These are phyloP conservation scores for Fonsecaea multimorphosa DNA, from an alignment of 2,329 filamentous ascomycete genomes.

Conservation along the genomic window DNA sequence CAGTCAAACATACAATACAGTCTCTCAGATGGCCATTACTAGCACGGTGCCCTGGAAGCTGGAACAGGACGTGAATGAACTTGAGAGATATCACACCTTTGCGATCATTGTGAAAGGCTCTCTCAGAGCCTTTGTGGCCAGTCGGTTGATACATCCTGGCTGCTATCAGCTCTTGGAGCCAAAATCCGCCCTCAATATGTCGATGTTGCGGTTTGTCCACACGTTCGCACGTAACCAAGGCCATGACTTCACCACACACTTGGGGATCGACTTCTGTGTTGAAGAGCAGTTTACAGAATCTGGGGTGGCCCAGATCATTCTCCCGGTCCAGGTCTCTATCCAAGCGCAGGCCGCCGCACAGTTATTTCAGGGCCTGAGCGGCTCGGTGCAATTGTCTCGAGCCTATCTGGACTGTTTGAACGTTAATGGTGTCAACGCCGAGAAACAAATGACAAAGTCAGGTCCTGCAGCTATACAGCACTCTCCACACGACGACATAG, in stretches of 20 bases:
- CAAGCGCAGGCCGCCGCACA: slow-evolving; percentile 70
- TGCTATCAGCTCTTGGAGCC: slow-evolving; percentile 67
- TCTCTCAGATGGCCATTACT: slow-evolving; percentile 63
- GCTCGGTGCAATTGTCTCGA: slow-evolving; percentile 45
- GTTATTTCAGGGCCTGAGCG: slow-evolving; percentile 58
- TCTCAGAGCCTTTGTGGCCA: slow-evolving; percentile 70
- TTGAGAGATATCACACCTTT: slow-evolving; percentile 72
- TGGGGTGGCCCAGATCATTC: slow-evolving; percentile 50
- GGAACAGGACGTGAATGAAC: slow-evolving; percentile 69
- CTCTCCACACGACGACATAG: neutral
- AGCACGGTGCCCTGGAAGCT: slow-evolving; percentile 66
- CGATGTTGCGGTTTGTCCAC: slow-evolving; percentile 65
- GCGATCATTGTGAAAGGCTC: slow-evolving; percentile 68
- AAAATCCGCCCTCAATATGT: slow-evolving; percentile 59
- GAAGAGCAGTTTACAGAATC: slow-evolving; percentile 51
- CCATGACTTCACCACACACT: slow-evolving; percentile 67
- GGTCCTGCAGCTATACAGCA: slow-evolving; percentile 25
- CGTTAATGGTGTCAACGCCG: slow-evolving; percentile 20
- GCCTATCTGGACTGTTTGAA: slow-evolving; percentile 60
- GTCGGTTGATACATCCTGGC: slow-evolving; percentile 64
- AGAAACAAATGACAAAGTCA: slow-evolving; percentile 19
- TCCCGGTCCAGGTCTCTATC: slow-evolving; percentile 74
- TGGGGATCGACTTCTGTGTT: slow-evolving; percentile 75
- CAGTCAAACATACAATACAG: slow-evolving; percentile 61
- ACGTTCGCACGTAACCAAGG: slow-evolving; percentile 43